Evolutionary conservation across 2,329 filamentous ascomycete species (phyloP).

Genomic region (Xylaria sp.): DNA sequence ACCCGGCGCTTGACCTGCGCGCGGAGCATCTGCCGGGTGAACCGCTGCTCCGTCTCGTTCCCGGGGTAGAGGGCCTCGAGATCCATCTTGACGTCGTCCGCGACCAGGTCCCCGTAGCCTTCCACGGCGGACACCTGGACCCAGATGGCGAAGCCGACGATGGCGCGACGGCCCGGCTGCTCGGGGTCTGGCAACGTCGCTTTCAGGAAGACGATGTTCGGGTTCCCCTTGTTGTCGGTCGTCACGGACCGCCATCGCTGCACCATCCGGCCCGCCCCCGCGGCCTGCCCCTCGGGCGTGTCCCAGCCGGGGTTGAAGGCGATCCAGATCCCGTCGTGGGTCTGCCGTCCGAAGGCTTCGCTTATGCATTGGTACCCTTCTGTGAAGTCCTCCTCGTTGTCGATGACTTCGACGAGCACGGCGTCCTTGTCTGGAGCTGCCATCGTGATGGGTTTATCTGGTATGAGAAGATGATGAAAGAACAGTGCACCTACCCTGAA

Average conservation of each 20-base stretch:
- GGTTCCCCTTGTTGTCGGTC: conserved; percentile 55
- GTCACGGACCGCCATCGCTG: conserved; percentile 55
- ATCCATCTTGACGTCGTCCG: conserved; percentile 47
- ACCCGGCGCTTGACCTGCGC: conserved; percentile 57
- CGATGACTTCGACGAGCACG: conserved; percentile 41
- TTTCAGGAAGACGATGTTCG: conserved; percentile 64
- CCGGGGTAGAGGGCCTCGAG: conserved; percentile 54
- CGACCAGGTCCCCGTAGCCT: conserved; percentile 57
- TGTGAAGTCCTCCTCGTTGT: conserved; percentile 38
- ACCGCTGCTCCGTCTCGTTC: conserved; percentile 57
- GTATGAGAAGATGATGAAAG: not conserved
- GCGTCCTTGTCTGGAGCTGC: conserved; percentile 29
- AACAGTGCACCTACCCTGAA: not conserved
- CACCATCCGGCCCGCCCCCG: conserved; percentile 52
- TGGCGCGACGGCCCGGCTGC: conserved; percentile 36
- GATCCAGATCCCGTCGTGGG: conserved; percentile 61
- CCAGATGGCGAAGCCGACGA: conserved; percentile 68
- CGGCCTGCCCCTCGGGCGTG: conserved; percentile 55
- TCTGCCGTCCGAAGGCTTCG: conserved; percentile 61
- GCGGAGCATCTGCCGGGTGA: conserved; percentile 55
- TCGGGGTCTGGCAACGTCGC: conserved; percentile 57
- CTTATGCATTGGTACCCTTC: conserved; percentile 47
- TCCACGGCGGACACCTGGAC: conserved; percentile 60
- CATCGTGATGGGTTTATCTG: conserved; percentile 12
- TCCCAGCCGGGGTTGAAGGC: conserved; percentile 66